phyloP scores from a whole-genome alignment of 192 early-diverging fungal genomes.

The Neocallimastix lanati region DNA sequence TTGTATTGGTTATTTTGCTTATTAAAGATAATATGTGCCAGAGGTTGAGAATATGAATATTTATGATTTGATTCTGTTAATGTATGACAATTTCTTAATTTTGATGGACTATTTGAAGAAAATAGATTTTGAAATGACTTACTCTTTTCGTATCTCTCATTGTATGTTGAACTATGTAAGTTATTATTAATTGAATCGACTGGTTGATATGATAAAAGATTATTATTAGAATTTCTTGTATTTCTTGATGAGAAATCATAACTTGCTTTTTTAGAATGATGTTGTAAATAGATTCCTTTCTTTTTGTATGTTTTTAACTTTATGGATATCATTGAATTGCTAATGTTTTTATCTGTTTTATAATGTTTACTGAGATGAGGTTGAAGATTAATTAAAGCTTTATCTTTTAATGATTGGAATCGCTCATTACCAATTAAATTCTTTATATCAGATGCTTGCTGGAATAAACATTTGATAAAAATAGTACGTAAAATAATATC shows the following conservation, averaged over 20 bases:
- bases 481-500: not conserved
- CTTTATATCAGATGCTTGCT: not conserved
- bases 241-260: not conserved
- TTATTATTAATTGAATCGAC: not conserved
- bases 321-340: not conserved
- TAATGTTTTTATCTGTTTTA: not conserved
- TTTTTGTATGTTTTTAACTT: not conserved
- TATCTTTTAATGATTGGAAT: not conserved
- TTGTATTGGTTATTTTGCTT: not conserved
- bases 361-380: not conserved
- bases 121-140: not conserved
- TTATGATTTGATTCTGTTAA: not conserved
- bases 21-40: not conserved
- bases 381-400: not conserved
- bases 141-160: not conserved
- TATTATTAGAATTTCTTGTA: not conserved
- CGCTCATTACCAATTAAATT: not conserved
- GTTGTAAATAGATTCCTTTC: not conserved
- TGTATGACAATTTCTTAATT: not conserved
- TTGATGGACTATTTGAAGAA: not conserved
- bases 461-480: not conserved
- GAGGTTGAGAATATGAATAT: not conserved
- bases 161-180: not conserved
- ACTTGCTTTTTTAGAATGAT: not conserved
- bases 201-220: not conserved